Conservation (phyloP, 1,284 basidiomycete genomes). For the Cryptococcus sp. region DNA sequence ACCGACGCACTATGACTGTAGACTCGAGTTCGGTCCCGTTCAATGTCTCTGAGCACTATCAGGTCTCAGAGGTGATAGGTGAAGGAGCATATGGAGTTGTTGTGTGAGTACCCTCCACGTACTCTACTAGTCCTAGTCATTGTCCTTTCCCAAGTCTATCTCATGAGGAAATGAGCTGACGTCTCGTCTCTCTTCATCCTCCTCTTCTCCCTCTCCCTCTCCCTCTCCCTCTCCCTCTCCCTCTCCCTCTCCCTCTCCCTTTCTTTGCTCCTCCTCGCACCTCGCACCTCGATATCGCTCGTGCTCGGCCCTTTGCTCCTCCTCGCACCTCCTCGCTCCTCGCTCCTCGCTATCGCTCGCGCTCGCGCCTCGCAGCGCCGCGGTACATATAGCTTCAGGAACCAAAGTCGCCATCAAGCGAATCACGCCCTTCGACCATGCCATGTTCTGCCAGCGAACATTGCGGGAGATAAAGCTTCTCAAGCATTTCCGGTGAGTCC, state of each 20-base stretch:
- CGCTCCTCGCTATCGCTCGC: no score
- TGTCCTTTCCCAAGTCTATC: not conserved
- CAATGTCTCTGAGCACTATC: conserved; percentile 63
- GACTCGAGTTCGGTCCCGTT: conserved; percentile 26
- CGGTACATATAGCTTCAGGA: conserved; percentile 75
- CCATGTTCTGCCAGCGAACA: conserved; percentile 86
- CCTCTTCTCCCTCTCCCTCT: not conserved
- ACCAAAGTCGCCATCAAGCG: conserved; percentile 87
- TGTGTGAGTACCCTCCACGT: conserved; percentile 57
- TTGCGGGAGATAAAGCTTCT: conserved; percentile 84
- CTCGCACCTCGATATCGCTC: not conserved
- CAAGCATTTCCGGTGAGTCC: conserved; percentile 68
- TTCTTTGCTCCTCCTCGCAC: not conserved
- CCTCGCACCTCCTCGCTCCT: not conserved
- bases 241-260: not conserved
- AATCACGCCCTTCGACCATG: conserved; percentile 89
- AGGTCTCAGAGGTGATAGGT: conserved; percentile 87
- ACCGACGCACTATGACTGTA: conserved; percentile 11
- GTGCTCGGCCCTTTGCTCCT: not conserved
- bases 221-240: not conserved
- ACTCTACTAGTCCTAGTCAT: not conserved
- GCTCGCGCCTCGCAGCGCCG: conserved; percentile 65
- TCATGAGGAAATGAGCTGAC: not conserved
- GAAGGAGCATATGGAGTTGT: conserved; percentile 78
- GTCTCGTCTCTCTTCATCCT: not conserved